Base-by-base conservation (phyloP, 352 stramenopile species). In the Phytopythium aichiense region DNA sequence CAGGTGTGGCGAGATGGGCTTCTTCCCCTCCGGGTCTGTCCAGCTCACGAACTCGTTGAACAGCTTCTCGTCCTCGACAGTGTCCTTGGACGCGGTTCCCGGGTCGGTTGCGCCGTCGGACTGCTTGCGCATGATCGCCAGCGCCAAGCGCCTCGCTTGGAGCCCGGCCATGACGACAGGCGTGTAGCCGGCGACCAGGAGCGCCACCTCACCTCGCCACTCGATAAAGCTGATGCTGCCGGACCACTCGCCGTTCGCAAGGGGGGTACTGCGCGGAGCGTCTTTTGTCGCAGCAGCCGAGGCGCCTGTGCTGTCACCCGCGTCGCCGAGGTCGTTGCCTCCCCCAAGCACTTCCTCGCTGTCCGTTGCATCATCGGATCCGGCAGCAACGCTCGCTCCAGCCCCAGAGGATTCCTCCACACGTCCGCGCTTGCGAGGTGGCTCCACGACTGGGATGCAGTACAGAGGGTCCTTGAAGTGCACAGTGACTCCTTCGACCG, bases 21-120 rank as follows among this genome's bases (percentile, higher is more conserved):
- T 91, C 60, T 76, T 77, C 5, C 76, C 68, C 45, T 91, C 83
- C 0, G 76, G 69, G 4, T 73, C 63, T n/a, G 69, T 79, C 84
- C 83, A 92, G 59, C 77, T 92, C 54, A 94, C 81, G 53, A 95
- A 92, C 56, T 94, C 81, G 56, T 94, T 94, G 49, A 94, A 95
- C 12, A 79, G 56, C 45, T 87, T 89, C 55, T 95, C 84, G 13
- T 94, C 83, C 65, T 92, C 83, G 31, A 82, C 67, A 0, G 68
- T 31, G 52, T 85, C 76, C 58, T 66, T 76, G 3, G 61, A 25
- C n/a, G 64, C 54, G 45, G 56, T 63, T 2, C 31, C n/a, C 6
- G 42, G 18, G 9, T 65, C 65, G 9, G 61, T 56, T 28, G 60
- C 51, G 20, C 63, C 66, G 1, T 78, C 71, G 2, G 60, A 31